Conservation (phyloP, 805 yeast genomes). For the Blastobotrys parvus region DNA sequence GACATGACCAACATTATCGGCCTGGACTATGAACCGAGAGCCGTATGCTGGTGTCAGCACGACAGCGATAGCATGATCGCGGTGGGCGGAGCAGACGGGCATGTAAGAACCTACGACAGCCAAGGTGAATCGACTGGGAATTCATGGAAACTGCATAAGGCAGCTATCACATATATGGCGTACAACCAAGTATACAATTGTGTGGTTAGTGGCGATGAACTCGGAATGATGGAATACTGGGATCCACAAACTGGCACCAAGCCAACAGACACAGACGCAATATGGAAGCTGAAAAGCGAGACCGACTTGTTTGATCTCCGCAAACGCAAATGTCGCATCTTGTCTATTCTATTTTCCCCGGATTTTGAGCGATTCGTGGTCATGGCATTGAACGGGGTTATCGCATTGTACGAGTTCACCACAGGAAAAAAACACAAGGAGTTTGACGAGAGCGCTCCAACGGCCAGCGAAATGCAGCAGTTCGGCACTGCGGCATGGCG, state of each 20-base stretch:
- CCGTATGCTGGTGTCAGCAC: slow-evolving; percentile 20
- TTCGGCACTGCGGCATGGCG: slow-evolving; percentile 16
- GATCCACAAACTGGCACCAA: slow-evolving; percentile 8
- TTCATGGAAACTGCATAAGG: slow-evolving; percentile 18
- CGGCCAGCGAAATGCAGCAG: slow-evolving; percentile 22
- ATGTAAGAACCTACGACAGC: slow-evolving; percentile 11
- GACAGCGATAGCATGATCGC: slow-evolving; percentile 4
- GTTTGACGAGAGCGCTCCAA: slow-evolving; percentile 25
- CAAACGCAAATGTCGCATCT: slow-evolving; percentile 26
- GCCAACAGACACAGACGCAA: slow-evolving; percentile 9
- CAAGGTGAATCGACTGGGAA: slow-evolving; percentile 10
- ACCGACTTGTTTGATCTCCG: slow-evolving; percentile 34
- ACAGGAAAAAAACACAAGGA: slow-evolving; percentile 29
- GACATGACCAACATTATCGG: slow-evolving; percentile 32
- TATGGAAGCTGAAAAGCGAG: slow-evolving; percentile 32
- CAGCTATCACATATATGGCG: slow-evolving; percentile 18
- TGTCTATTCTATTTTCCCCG: slow-evolving; percentile 21
- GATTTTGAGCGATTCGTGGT: slow-evolving; percentile 26
- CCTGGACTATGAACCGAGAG: slow-evolving; percentile 23
- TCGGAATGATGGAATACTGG: slow-evolving; percentile 35
- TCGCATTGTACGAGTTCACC: slow-evolving; percentile 28
- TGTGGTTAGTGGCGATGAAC: slow-evolving; percentile 23
- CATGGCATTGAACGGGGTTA: slow-evolving; percentile 24
- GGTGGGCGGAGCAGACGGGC: slow-evolving; percentile 13
- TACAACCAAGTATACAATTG: slow-evolving; percentile 23